Percentiles rank a stretch among this genome's conserved stretches.
Conservation (phyloP, 2,329 filamentous ascomycete genomes). For the Podosphaera xanthii region DNA sequence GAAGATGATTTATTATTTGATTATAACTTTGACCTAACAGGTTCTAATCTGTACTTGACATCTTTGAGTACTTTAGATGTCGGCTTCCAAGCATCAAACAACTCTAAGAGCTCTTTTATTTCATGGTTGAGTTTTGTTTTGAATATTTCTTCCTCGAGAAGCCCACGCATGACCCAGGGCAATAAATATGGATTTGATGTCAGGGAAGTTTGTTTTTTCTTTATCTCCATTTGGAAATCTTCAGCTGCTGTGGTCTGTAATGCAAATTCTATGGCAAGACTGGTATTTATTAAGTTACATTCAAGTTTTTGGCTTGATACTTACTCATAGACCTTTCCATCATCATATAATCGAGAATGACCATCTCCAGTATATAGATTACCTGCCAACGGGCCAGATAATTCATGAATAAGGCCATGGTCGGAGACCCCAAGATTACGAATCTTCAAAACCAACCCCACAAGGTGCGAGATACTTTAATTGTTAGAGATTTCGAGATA, state of each 20-base stretch:
- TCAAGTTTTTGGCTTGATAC: slow-evolving; percentile 10
- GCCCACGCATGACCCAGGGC: slow-evolving; percentile 84
- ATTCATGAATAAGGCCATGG: slow-evolving; percentile 76
- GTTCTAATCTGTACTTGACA: slow-evolving; percentile 84
- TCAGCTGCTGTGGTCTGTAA: slow-evolving; percentile 43
- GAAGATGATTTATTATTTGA: background rate
- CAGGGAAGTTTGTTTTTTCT: slow-evolving; percentile 25
- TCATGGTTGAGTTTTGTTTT: slow-evolving; percentile 59
- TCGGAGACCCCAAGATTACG: slow-evolving; percentile 84
- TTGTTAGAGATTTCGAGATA: background rate
- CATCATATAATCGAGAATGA: slow-evolving; percentile 82
- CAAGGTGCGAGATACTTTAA: slow-evolving; percentile 53
- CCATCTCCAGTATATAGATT: slow-evolving; percentile 82
- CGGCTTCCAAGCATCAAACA: slow-evolving; percentile 91
- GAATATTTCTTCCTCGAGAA: slow-evolving; percentile 80
- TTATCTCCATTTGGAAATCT: slow-evolving; percentile 25
- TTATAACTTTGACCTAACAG: slow-evolving; percentile 58
- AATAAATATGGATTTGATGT: slow-evolving; percentile 67
- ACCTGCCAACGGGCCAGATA: slow-evolving; percentile 71
- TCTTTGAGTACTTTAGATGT: slow-evolving; percentile 79
- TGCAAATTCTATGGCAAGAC: slow-evolving; percentile 47
- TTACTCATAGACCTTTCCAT: slow-evolving; percentile 60
- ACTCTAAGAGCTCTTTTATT: slow-evolving; percentile 52
- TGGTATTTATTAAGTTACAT: slow-evolving; percentile 10
- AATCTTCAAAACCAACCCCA: slow-evolving; percentile 81